Percentiles rank a stretch among this genome's conserved stretches.
These are phyloP conservation scores for Pulicaria dysenterica DNA, from an alignment of 129 eudicot genomes.

Conservation along the genomic window DNA sequence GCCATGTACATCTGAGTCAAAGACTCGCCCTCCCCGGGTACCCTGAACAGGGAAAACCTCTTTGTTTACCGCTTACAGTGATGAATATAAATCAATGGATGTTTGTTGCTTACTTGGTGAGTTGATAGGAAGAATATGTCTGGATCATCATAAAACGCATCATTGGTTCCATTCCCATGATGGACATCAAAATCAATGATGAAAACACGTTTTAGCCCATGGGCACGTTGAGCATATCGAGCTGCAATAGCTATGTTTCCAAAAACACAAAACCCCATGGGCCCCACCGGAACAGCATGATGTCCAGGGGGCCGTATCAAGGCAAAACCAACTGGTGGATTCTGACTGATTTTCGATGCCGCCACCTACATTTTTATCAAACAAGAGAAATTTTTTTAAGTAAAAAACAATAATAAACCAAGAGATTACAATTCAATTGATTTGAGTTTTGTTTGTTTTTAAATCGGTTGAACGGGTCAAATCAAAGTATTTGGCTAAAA, in stretches of 20 bases:
- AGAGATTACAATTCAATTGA: not conserved
- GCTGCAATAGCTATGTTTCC: conserved; percentile 97
- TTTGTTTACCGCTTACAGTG: too few relatives aligned
- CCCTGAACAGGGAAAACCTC: too few relatives aligned
- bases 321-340: conserved; percentile 90
- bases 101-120: conserved; percentile 67
- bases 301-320: conserved; percentile 95
- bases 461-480: not conserved
- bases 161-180: conserved; percentile 98
- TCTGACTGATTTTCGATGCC: conserved; percentile 57
- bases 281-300: conserved; percentile 92
- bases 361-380: conserved; percentile 53
- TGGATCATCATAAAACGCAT: conserved; percentile 92
- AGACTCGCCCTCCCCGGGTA: too few relatives aligned
- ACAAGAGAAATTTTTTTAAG: not conserved
- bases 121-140: conserved; percentile 91
- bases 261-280: conserved; percentile 96
- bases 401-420: conserved; percentile 7
- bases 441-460: not conserved
- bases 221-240: conserved; percentile 87
- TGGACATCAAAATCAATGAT: conserved; percentile 96
- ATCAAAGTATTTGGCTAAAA: too few relatives aligned
- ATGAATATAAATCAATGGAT: not conserved
- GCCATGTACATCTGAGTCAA: too few relatives aligned
- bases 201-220: conserved; percentile 84